Conservation (phyloP, 805 yeast genomes). For the Teunomyces pallodes region DNA sequence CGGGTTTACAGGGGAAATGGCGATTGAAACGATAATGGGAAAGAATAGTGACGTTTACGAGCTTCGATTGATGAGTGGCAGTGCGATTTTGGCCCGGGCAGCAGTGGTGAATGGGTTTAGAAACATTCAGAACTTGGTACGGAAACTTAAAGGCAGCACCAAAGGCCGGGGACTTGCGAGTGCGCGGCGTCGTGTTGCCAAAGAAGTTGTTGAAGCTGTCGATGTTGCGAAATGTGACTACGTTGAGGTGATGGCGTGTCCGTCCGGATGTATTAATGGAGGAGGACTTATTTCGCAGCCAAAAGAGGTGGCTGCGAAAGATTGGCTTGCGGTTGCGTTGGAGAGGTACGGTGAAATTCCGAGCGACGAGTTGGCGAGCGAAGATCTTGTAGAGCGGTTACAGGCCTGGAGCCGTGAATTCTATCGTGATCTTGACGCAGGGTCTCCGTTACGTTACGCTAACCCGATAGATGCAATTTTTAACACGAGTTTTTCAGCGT, state of each 20-base stretch:
- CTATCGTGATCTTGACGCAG: slow-evolving; percentile 19
- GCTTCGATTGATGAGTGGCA: slow-evolving; percentile 48
- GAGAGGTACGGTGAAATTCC: slow-evolving; percentile 35
- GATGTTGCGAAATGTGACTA: slow-evolving; percentile 73
- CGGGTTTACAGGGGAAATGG: slow-evolving; percentile 18
- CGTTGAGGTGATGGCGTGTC: slow-evolving; percentile 97
- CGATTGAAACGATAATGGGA: slow-evolving; percentile 50
- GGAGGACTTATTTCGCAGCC: slow-evolving; percentile 81
- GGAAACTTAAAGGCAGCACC: slow-evolving; percentile 59
- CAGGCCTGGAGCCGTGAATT: slow-evolving; percentile 35
- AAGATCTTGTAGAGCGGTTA: slow-evolving; percentile 15
- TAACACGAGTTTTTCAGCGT: too few species aligned
- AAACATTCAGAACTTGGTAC: slow-evolving; percentile 88
- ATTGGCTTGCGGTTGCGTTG: slow-evolving; percentile 42
- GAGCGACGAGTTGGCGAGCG: slow-evolving; percentile 12
- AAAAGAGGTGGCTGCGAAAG: slow-evolving; percentile 33
- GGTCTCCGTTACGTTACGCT: neutral
- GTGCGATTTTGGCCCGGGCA: slow-evolving; percentile 45
- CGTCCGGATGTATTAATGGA: slow-evolving; percentile 95
- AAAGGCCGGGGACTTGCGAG: slow-evolving; percentile 2
- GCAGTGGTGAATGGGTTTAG: slow-evolving; percentile 85
- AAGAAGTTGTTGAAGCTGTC: slow-evolving; percentile 29
- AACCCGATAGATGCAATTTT: too few species aligned
- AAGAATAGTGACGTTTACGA: slow-evolving; percentile 78
- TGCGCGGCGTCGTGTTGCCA: slow-evolving; percentile 6